Percentiles rank a stretch among this genome's conserved stretches.
phyloP scores from a whole-genome alignment of 495 filamentous ascomycete species.

The Chaetomium cochliodes region DNA sequence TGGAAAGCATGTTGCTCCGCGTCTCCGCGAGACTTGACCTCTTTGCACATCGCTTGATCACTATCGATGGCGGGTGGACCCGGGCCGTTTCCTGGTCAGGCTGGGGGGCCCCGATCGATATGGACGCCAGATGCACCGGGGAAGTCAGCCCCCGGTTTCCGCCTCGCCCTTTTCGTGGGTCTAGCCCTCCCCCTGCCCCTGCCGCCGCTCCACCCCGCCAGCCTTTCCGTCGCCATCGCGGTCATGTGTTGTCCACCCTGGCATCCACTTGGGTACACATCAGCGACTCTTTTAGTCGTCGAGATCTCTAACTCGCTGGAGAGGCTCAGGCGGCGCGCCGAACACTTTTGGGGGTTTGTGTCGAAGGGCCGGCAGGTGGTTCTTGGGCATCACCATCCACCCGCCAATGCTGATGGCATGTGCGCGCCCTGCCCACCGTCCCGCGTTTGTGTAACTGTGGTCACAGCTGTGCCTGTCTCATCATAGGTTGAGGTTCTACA shows the following conservation, averaged over 20 bases:
- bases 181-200: neutral
- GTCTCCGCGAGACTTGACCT: neutral
- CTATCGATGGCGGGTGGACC: slow-evolving; percentile 7
- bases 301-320: neutral
- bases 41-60: neutral
- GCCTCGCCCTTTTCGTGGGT: slow-evolving; percentile 1
- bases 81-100: slow-evolving; percentile 20
- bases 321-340: neutral
- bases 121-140: slow-evolving; percentile 13
- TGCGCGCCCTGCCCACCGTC: neutral
- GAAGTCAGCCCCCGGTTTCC: slow-evolving; percentile 21
- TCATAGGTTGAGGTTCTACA: slow-evolving; percentile 7
- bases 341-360: neutral
- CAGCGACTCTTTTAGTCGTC: neutral
- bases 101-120: slow-evolving; percentile 10
- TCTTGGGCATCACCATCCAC: neutral
- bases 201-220: slow-evolving; percentile 8
- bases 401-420: neutral
- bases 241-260: neutral
- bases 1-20: neutral
- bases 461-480: neutral
- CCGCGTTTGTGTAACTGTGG: slow-evolving; percentile 6
- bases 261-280: neutral
- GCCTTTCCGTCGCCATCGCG: neutral
- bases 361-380: neutral